Base-by-base conservation (phyloP, 2,329 filamentous ascomycete species). In the Colletotrichum cordylinicola region DNA sequence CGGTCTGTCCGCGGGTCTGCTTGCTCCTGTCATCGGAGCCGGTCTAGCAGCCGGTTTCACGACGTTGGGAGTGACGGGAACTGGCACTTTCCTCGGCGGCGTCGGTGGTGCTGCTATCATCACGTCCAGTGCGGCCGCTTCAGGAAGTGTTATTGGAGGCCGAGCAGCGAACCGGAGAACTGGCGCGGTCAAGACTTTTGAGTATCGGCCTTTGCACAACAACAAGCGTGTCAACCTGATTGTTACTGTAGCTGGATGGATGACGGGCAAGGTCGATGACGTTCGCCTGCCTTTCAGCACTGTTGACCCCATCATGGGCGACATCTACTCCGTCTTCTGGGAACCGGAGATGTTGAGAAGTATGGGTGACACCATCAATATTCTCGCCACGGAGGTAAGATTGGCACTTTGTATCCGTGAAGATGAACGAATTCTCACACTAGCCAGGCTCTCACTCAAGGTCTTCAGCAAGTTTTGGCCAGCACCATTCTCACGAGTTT, bases 291-390 rank as follows among this genome's bases (percentile, higher is more conserved):
- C 97, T 9, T 99, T 94, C 85, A 98, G 96, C 86, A 99, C 98
- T 0, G 94, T 99, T 8, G 96, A 99, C 83, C 95, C 98, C 1
- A 92, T 98, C 78, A 99, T 99, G 97, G 97, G 97, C 15, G 97
- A 99, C 82, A 93, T 99, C 18, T 99, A 99, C 86, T 98, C 96
- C 1, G 93, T 99, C 13, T 88, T 98, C 74, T 99, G 97, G 96
- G 97, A 99, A 84, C 98, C 97, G 4, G 97, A 99, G 82, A 98
- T 99, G 96, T 90, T 99, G 82, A 94, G 93, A 80, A 98, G 95
- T 85, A 99, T 98, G 93, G 97, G 97, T 91, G 95, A 97, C 83
- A 99, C 97, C 61, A 98, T 99, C 81, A 98, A 98, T 81, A 98
- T 99, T 85, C 88, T 99, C 78, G 97, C 97, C 74, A 99, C 97